A percentile compares a stretch with the other conserved stretches of the same genome.
Evolutionary conservation across 495 filamentous ascomycete species (phyloP).

Genomic region (Bathelium albidoporum): DNA sequence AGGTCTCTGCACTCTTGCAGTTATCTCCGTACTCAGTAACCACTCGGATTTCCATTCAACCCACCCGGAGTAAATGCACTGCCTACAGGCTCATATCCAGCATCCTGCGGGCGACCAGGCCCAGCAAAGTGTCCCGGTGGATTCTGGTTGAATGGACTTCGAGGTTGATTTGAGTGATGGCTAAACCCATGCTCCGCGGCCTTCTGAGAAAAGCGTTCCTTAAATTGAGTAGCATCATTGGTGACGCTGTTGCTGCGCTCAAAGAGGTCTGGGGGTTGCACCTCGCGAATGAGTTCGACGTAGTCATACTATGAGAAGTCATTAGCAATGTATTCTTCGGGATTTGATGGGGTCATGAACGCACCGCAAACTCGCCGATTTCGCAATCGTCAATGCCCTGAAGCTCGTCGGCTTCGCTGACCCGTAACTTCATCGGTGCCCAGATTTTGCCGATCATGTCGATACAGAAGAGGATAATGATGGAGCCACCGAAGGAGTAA

Average conservation of each 20-base stretch:
- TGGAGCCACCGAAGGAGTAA: conserved; percentile 82
- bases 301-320: conserved; percentile 63
- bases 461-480: conserved; percentile 54
- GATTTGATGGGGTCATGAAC: conserved; percentile 17
- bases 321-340: conserved; percentile 11
- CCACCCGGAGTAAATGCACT: not conserved
- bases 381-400: conserved; percentile 90
- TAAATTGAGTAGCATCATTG: not conserved
- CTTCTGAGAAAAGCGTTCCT: not conserved
- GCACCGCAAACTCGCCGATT: conserved; percentile 88
- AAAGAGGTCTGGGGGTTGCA: conserved; percentile 27
- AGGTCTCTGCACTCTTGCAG: too few species aligned
- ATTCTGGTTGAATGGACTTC: conserved; percentile 2
- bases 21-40: not conserved
- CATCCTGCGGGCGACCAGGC: not conserved
- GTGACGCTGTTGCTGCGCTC: not conserved
- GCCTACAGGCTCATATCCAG: not conserved
- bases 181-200: not conserved
- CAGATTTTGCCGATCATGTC: conserved; percentile 73
- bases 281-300: conserved; percentile 82
- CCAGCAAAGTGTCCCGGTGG: not conserved
- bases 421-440: conserved; percentile 72
- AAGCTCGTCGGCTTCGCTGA: conserved; percentile 74
- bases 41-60: not conserved
- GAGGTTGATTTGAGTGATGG: not conserved